Evolutionary conservation across 345 rosid genomes (phyloP), one percentile per base, ranked within the genome.

Genomic region (Psidium guajava): DNA sequence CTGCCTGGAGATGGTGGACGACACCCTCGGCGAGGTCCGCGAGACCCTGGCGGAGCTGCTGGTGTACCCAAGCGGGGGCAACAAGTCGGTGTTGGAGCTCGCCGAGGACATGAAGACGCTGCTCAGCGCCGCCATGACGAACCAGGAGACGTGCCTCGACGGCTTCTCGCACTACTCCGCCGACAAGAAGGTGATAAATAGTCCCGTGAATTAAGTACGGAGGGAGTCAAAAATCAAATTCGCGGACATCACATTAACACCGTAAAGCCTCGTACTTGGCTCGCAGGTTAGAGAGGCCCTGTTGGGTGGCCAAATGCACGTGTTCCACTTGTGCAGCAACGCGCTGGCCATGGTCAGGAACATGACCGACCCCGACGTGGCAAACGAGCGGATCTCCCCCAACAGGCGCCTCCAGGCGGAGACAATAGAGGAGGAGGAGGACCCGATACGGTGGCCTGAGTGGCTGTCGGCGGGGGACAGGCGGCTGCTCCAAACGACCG

Each of bases 391-490:
- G 55, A 15, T 85, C 12, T 64, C 80, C 80, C 36, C 80, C 47
- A 36, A 69, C 47, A 36, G 80, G 47, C 80, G 47, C 80, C 36
- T 69, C 28, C 55, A 83, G 73, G 73, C 53, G 84, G 82, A 58
- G 58, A 54, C 4, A 42, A 86, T 42, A 64, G 86, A 56, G 75
- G 88, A 90, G 86, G 85, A 87, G 56, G 82, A 59, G 18, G 18
- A 47, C 47, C 14, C 69, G 28, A 36, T n/a, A 12, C 14, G 81
- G 15, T 96, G 98, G 98, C 98, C 99, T 22, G 89, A 89, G 85
- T 96, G 99, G 99, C 84, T 96, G 89, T 91, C 98, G 49, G 92
- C 81, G 0, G 98, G 92, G 21, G 98, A 96, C 87, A 88, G 98
- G 89, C 89, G 95, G 88, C 90, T 94, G 85, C 87, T 94, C 82